Conservation (phyloP, 1,284 basidiomycete genomes). For the Fomes fomentarius region DNA sequence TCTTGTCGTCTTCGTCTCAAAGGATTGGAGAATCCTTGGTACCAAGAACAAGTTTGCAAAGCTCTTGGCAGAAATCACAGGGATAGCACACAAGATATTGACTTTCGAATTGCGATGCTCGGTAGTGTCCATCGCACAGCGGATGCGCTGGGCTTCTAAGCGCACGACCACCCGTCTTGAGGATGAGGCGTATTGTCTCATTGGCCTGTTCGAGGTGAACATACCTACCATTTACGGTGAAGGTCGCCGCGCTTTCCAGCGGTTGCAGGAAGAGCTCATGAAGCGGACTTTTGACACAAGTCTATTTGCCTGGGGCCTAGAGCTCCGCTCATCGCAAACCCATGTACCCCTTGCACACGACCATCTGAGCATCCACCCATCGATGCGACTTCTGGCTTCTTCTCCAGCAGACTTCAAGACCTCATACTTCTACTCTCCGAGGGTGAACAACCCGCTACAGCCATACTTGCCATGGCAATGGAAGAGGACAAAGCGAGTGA, state of each 20-base stretch:
- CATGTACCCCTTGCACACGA: no score
- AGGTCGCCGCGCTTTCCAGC: constrained; percentile 9
- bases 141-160: constrained; percentile 14
- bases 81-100: no score
- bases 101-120: no score
- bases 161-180: constrained; percentile 9
- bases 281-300: constrained; percentile 4
- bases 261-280: constrained; percentile 14
- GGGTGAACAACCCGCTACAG: neutral
- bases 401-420: no score
- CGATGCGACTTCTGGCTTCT: no score
- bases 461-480: constrained; percentile 1
- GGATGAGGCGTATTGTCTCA: constrained; percentile 14
- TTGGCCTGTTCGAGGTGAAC: constrained; percentile 11
- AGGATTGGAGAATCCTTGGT: constrained; percentile 9
- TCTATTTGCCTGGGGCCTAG: constrained; percentile 18
- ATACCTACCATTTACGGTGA: constrained; percentile 16
- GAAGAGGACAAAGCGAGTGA: neutral
- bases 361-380: no score
- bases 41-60: no score
- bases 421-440: neutral
- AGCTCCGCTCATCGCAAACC: no score
- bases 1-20: no score
- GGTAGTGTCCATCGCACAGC: constrained; percentile 2
- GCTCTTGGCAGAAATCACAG: no score